Evolutionary conservation across 148 eudicot species (phyloP).

Genomic region (Amaranthus palmeri): DNA sequence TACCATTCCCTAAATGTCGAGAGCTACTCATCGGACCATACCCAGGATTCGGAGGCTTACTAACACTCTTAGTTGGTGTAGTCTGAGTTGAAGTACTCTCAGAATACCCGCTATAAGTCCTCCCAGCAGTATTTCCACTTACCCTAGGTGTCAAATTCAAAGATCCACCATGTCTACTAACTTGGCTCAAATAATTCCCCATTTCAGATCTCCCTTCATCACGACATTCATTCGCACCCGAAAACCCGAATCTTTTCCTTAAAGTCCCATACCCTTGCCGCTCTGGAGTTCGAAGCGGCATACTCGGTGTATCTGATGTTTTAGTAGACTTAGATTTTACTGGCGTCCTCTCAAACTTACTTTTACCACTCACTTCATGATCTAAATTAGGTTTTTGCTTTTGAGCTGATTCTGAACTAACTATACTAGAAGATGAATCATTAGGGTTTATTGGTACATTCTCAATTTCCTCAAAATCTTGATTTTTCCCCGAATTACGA

Average conservation of each 20-base stretch:
- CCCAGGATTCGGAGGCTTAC: conserved; percentile 66
- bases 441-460: conserved; percentile 59
- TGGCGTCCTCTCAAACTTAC: conserved; percentile 54
- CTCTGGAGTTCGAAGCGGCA: conserved; percentile 65
- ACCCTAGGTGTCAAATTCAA: conserved; percentile 51
- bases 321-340: conserved; percentile 48
- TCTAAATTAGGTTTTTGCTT: conserved; percentile 40
- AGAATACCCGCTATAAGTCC: conserved; percentile 34
- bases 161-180: conserved; percentile 24
- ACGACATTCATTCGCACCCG: conserved; percentile 26
- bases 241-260: conserved; percentile 58
- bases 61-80: conserved; percentile 87
- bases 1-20: conserved; percentile 40
- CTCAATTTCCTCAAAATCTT: conserved; percentile 54
- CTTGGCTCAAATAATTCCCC: conserved; percentile 22
- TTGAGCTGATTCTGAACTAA: conserved; percentile 36
- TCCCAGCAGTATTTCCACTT: conserved; percentile 29
- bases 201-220: conserved; percentile 33
- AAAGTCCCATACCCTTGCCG: conserved; percentile 33
- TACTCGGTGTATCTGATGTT: conserved; percentile 19
- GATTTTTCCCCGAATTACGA: conserved; percentile 41
- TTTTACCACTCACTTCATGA: conserved; percentile 34
- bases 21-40: conserved; percentile 44
- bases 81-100: conserved; percentile 53
- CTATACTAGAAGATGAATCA: conserved; percentile 21